Evolutionary conservation across 73 alveolate genomes (phyloP), one percentile per base, ranked within the genome.

Genomic region (Blepharisma stoltei): DNA sequence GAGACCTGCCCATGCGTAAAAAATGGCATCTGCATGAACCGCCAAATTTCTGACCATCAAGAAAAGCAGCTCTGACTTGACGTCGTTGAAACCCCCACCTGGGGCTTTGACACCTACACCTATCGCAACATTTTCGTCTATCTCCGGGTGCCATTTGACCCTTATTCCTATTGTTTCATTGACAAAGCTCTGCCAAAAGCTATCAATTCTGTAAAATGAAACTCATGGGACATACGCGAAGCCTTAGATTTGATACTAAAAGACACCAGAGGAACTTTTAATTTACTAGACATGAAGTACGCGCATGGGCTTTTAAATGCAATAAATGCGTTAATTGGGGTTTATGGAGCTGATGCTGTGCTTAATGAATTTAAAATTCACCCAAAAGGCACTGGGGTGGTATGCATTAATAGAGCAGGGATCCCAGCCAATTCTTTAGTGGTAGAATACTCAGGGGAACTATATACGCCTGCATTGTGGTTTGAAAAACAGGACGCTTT

Each of bases 21-120:
- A 75, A 69, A 25, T 20, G 80, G 67, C 60, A 77, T 50, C 54
- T 94, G 98, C 55, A 79, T 88, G 71, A 94, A 94, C 86, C 75
- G 95, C 67, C 79, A 87, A 49, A 91, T 94, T 81, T 68, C 81
- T 47, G 81, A 80, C 68, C 88, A 91, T 71, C 81, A 94, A 77
- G 76, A 86, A 76, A 81, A 89, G 55, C 55, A 50, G 78, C 69
- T 95, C 14, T 92, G 86, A 44, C 53, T 23, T 6, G 99, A 95
- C 83, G 95, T 92, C 46, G 82, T 70, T 77, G 99, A 95, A 88
- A 95, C 89, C 71, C 79, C 85, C 65, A 80, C 96, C 54, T 96
- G 99, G 99, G 99, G 99, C 7, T 86, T 96, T 54, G 99, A 96
- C 76, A 71, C 90, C 71, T 92, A 82, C 81, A 96, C 99, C 0